A percentile compares a stretch with the other conserved stretches of the same genome.
phyloP scores from a whole-genome alignment of 768 basidiomycete genomes.

The Tulasnella sp. region DNA sequence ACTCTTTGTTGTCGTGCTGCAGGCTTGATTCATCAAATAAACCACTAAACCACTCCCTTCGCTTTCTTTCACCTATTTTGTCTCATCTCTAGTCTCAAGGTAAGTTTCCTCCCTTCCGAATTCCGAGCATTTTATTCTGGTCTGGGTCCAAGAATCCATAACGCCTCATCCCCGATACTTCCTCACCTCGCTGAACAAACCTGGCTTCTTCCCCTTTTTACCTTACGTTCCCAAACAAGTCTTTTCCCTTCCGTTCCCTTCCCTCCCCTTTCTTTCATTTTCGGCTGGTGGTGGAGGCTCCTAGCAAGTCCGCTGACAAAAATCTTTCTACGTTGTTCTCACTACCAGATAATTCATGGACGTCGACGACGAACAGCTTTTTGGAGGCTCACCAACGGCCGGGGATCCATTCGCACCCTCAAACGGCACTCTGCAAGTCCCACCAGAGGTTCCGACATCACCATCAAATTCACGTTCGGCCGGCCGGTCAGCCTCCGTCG shows the following conservation, averaged over 20 bases:
- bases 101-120: neutral
- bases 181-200: neutral
- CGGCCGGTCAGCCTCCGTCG: slow-evolving; percentile 10
- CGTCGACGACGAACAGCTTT: slow-evolving; percentile 12
- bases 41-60: neutral
- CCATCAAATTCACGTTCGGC: slow-evolving; percentile 5
- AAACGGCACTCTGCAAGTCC: neutral
- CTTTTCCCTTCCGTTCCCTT: neutral
- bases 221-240: neutral
- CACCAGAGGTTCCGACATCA: neutral
- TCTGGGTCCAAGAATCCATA: neutral
- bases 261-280: neutral
- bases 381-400: neutral
- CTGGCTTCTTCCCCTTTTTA: neutral
- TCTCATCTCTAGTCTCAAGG: neutral
- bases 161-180: neutral
- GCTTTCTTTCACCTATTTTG: neutral
- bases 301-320: neutral
- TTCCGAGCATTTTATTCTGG: neutral
- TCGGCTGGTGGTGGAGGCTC: neutral
- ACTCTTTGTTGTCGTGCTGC: neutral
- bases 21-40: neutral
- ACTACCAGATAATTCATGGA: slow-evolving; percentile 9
- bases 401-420: neutral
- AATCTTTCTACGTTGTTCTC: neutral